These are phyloP conservation scores for Candida parachauliodes DNA, from an alignment of 805 yeast genomes.

Conservation along the genomic window DNA sequence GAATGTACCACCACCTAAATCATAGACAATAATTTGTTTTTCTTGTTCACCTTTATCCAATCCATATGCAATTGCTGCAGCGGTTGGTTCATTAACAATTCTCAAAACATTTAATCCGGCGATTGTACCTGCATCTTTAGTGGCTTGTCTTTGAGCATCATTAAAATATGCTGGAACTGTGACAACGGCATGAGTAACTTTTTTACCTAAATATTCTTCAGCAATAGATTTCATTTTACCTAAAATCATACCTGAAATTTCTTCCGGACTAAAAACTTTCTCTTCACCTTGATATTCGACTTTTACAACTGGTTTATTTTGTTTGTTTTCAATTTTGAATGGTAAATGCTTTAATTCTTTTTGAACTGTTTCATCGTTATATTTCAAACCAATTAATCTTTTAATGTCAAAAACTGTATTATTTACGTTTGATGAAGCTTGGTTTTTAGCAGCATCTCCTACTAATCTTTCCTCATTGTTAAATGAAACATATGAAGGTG, in stretches of 20 bases:
- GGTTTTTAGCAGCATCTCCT: slow-evolving; percentile 97
- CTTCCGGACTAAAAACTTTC: slow-evolving; percentile 89
- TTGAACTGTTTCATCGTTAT: slow-evolving; percentile 73
- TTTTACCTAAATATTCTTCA: slow-evolving; percentile 67
- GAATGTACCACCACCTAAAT: slow-evolving; percentile 53
- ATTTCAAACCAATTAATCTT: slow-evolving; percentile 91
- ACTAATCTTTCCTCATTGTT: slow-evolving; percentile 89
- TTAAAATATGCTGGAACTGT: slow-evolving; percentile 97
- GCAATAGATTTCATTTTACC: slow-evolving; percentile 89
- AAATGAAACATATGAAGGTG: slow-evolving; percentile 95
- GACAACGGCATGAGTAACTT: slow-evolving; percentile 79
- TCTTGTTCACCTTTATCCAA: slow-evolving; percentile 57
- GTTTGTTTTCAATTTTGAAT: slow-evolving; percentile 69
- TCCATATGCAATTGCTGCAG: slow-evolving; percentile 70
- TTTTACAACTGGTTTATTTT: slow-evolving; percentile 75
- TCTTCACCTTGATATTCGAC: slow-evolving; percentile 83
- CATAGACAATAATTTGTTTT: slow-evolving; percentile 46
- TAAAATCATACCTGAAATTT: slow-evolving; percentile 89
- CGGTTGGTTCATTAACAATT: slow-evolving; percentile 91
- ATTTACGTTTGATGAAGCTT: slow-evolving; percentile 88
- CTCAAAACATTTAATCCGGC: slow-evolving; percentile 94
- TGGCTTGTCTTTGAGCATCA: slow-evolving; percentile 97
- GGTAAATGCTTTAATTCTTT: slow-evolving; percentile 64
- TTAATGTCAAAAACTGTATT: slow-evolving; percentile 91
- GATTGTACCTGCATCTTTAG: slow-evolving; percentile 96